Evolutionary conservation across 108 stramenopile species (phyloP).

Genomic region (Fragilariopsis cylindrus): DNA sequence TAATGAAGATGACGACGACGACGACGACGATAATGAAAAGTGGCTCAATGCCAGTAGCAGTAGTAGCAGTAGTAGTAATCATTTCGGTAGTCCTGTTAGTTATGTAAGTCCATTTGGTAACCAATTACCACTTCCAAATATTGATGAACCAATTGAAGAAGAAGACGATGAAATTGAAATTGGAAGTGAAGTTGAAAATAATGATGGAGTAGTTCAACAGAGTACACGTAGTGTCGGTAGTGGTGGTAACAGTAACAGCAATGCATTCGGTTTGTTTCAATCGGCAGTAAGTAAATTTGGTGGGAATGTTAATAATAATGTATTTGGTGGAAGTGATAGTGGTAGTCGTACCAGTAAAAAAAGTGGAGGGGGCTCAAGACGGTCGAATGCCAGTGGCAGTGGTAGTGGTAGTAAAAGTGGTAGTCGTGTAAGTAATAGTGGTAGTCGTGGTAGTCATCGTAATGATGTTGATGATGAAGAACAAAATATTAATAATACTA

Average conservation of each 20-base stretch:
- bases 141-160: slow-evolving; percentile 6
- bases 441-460: neutral
- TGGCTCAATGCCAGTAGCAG: neutral
- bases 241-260: neutral
- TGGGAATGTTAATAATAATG: neutral
- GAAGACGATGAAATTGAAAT: neutral
- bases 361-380: too few relatives aligned
- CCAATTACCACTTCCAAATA: neutral
- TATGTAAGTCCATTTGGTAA: neutral
- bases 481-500: neutral
- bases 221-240: neutral
- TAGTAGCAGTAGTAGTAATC: neutral
- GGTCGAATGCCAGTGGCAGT: too few relatives aligned
- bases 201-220: neutral
- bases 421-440: too few relatives aligned
- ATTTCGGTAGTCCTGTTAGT: neutral
- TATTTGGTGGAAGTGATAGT: too few relatives aligned
- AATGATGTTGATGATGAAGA: neutral
- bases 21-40: neutral
- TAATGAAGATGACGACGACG: neutral
- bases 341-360: too few relatives aligned
- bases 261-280: neutral
- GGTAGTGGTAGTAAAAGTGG: too few relatives aligned
- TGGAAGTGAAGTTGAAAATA: neutral
- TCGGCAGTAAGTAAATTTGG: neutral